phyloP scores from a whole-genome alignment of 345 rosid genomes.

The Euphorbia peplus region DNA sequence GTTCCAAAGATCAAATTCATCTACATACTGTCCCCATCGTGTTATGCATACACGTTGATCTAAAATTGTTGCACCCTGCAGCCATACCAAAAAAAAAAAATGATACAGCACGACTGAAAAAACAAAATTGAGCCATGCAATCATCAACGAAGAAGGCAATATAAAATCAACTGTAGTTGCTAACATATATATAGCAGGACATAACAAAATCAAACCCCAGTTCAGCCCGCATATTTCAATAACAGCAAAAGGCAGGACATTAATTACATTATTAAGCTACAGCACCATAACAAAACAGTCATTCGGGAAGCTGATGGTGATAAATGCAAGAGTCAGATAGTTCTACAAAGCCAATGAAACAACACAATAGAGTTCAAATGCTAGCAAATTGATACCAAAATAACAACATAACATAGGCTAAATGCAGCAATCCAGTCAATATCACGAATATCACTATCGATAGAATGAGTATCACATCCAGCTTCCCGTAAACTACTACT shows the following conservation, averaged over 20 bases:
- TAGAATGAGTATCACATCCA: not conserved
- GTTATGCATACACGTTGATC: slow-evolving; percentile 77
- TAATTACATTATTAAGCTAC: not conserved
- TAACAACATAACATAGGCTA: too few species aligned
- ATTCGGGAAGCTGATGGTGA: not conserved
- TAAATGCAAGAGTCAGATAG: not conserved
- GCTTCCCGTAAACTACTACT: not conserved
- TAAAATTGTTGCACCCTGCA: slow-evolving; percentile 72
- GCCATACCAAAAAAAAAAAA: slow-evolving; percentile 1
- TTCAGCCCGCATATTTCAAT: slow-evolving; percentile 4
- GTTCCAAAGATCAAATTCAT: slow-evolving; percentile 61
- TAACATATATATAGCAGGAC: not conserved
- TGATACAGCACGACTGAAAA: not conserved
- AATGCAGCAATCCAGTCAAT: not conserved
- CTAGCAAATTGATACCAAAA: too few species aligned
- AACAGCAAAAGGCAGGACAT: not conserved
- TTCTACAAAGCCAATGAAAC: not conserved
- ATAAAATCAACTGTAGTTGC: not conserved
- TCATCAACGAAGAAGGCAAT: not conserved
- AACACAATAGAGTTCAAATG: not conserved
- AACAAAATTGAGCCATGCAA: not conserved
- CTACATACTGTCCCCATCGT: slow-evolving; percentile 60
- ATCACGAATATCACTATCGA: not conserved
- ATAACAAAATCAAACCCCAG: not conserved
- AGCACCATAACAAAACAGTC: not conserved